Evolutionary conservation across 345 rosid species (phyloP).

Genomic region (Corymbia maculata): DNA sequence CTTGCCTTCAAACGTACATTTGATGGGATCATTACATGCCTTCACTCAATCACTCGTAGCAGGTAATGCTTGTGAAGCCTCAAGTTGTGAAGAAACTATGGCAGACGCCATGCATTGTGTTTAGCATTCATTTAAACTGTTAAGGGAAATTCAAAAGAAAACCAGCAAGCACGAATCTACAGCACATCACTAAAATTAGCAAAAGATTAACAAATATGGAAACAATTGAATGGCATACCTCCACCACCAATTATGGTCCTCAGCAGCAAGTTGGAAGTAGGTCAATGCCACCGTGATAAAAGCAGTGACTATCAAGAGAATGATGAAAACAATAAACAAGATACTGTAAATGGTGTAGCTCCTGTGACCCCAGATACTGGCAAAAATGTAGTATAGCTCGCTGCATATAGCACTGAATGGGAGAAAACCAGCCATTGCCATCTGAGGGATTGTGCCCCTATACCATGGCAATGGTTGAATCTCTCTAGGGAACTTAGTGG

Average conservation of each 20-base stretch:
- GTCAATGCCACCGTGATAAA: conserved; percentile 34
- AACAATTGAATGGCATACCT: not conserved
- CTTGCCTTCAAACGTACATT: no score
- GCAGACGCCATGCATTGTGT: not conserved
- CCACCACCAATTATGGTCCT: conserved; percentile 14
- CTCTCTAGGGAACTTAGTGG: conserved; percentile 36
- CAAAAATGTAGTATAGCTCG: conserved; percentile 33
- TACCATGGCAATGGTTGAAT: conserved; percentile 42
- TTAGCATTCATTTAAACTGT: not conserved
- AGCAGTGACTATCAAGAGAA: conserved; percentile 37
- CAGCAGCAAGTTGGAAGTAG: conserved; percentile 10
- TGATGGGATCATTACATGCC: no score
- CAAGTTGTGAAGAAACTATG: not conserved
- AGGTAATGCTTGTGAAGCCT: not conserved
- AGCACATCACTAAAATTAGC: not conserved
- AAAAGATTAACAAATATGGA: not conserved
- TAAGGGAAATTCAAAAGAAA: not conserved
- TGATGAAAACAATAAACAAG: no score
- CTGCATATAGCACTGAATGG: conserved; percentile 43
- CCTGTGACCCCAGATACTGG: conserved; percentile 27
- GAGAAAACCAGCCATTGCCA: conserved; percentile 43
- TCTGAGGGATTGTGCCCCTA: conserved; percentile 29
- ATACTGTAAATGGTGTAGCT: no score
- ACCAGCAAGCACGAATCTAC: not conserved
- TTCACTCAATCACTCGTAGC: no score